Percentiles rank a stretch among this genome's conserved stretches.
Conservation (phyloP, 371 early-diverging fungal genomes). For the Capillidium rhysosporum region DNA sequence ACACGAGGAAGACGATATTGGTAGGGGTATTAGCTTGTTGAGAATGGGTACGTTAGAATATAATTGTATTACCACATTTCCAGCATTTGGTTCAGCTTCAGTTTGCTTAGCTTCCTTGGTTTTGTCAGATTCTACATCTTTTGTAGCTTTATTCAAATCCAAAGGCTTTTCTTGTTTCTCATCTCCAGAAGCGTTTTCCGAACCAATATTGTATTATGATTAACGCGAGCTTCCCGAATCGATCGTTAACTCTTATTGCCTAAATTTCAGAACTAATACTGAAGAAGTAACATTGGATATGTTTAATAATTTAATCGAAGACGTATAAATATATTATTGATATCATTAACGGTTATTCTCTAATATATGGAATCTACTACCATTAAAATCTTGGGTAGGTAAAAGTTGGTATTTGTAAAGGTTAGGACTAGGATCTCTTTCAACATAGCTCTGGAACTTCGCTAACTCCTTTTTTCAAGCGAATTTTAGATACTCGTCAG, state of each 20-base stretch:
- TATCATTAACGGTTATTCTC: conserved; percentile 13
- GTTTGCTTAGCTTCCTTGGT: background rate
- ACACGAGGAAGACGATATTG: background rate
- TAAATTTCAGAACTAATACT: conserved; percentile 42
- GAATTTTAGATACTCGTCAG: conserved; percentile 24
- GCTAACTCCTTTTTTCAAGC: conserved; percentile 61
- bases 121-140: background rate
- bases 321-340: conserved; percentile 41
- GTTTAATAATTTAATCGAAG: conserved; percentile 39
- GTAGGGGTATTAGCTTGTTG: background rate
- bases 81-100: background rate
- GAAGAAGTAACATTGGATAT: conserved; percentile 43
- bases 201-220: background rate
- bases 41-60: background rate
- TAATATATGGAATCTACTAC: conserved; percentile 48
- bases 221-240: background rate
- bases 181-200: conserved; percentile 6
- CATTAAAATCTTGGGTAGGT: conserved; percentile 35
- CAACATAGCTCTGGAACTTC: conserved; percentile 17
- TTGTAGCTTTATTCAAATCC: background rate
- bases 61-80: background rate
- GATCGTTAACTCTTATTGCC: conserved; percentile 7
- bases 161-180: conserved; percentile 1
- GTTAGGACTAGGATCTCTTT: conserved; percentile 6
- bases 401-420: conserved; percentile 21